Conservation (phyloP, 169 alveolate species). For the Plasmodium inui region DNA sequence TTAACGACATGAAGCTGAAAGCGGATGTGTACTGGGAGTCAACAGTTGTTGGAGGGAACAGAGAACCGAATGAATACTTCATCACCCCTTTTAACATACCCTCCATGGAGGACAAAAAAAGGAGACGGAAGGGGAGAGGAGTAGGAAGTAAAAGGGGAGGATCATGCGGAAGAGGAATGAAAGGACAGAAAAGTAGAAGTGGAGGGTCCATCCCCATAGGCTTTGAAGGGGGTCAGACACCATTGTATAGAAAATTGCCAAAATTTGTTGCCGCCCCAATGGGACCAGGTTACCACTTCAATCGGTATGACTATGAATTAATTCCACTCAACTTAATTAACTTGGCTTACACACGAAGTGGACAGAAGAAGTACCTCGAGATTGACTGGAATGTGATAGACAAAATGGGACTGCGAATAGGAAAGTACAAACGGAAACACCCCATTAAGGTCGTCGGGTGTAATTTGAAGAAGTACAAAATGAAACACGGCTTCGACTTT, state of each 20-base stretch:
- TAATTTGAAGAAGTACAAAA: conserved; percentile 79
- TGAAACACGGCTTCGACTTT: conserved; percentile 77
- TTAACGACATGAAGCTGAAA: conserved; percentile 77
- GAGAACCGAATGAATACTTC: conserved; percentile 78
- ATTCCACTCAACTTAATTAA: conserved; percentile 81
- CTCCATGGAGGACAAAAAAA: conserved; percentile 78
- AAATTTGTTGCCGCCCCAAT: conserved; percentile 85
- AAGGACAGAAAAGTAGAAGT: conserved; percentile 86
- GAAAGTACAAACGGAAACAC: conserved; percentile 81
- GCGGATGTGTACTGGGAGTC: conserved; percentile 83
- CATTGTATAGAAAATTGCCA: conserved; percentile 84
- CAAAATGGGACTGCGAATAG: conserved; percentile 80
- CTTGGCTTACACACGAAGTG: conserved; percentile 73
- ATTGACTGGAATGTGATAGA: conserved; percentile 86
- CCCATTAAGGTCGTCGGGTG: conserved; percentile 83
- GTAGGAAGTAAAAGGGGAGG: conserved; percentile 87
- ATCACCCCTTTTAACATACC: conserved; percentile 81
- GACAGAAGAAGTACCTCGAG: conserved; percentile 76
- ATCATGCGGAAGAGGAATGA: conserved; percentile 84
- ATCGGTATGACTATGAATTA: conserved; percentile 79
- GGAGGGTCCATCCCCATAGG: conserved; percentile 81
- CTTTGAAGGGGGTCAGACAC: conserved; percentile 87
- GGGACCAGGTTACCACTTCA: conserved; percentile 83
- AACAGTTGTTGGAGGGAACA: conserved; percentile 83
- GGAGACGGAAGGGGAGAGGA: conserved; percentile 86